Base-by-base conservation (phyloP, 78 protist species). In the Dictyostelium capitatum region DNA sequence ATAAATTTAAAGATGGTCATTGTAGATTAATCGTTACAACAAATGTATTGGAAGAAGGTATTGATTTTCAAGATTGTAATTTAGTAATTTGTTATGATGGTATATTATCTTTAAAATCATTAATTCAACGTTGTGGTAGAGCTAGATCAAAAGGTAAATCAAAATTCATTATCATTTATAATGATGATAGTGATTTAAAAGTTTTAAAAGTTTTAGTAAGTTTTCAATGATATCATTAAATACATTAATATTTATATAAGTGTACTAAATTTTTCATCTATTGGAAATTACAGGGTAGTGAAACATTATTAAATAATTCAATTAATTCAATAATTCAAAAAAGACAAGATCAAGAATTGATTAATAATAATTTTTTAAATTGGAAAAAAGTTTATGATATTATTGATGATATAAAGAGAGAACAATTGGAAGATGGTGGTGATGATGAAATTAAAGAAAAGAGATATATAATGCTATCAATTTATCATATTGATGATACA, bases 101-200 rank as follows among this genome's bases (percentile, higher is more conserved):
- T 43, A 32, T 54, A 0, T 30, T 50, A 6, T n/a, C 30, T 41
- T 67, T 84, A 48, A 65, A 80, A n/a, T 51, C 92, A 10, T 12
- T 84, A 17, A 74, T 84, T 48, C 92, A 84, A 47, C 54, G 83
- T 30, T 19, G 92, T n/a, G 92, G 92, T 51, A 77, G 92, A 51
- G 92, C 92, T 19, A 23, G 92, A 25, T 72, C 73, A 43, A 62
- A 54, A 28, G 23, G 23, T 7, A 47, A 37, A 12, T 53, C 50
- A 59, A 43, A 75, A 48, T 75, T 75, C 15, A 75, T 50, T 8
- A 50, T 75, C 12, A 28, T 75, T n/a, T 46, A 19, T 73, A n/a
- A 73, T 73, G 56, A 17, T 32, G 48, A 32, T 6, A 67, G 15
- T 30, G 75, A 67, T 32, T 32, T 67, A 25, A 67, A 67, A 67